A percentile compares a stretch with the other conserved stretches of the same genome.
Evolutionary conservation across 257 asterid genomes (phyloP).

Genomic region (Plectranthus barbatus): DNA sequence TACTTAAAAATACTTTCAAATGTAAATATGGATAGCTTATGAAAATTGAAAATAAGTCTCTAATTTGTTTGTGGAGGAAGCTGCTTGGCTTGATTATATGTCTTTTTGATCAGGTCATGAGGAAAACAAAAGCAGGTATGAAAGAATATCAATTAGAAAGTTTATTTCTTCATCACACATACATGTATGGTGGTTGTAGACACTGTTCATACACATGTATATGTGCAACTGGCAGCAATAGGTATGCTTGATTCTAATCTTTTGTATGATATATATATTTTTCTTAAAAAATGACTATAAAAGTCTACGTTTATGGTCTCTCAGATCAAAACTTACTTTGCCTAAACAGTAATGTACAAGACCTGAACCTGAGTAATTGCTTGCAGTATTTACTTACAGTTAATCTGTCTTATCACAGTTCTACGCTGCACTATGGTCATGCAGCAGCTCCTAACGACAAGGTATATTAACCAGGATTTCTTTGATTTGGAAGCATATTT

Average conservation of each 20-base stretch:
- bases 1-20: too few species aligned
- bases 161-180: conserved; percentile 95
- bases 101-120: conserved; percentile 66
- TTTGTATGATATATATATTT: too few species aligned
- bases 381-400: conserved; percentile 20
- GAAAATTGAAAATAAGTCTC: too few species aligned
- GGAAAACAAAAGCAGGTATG: conserved; percentile 69
- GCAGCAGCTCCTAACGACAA: conserved; percentile 98
- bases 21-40: too few species aligned
- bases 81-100: conserved; percentile 14
- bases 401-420: conserved; percentile 32
- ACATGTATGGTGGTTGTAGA: conserved; percentile 96
- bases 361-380: conserved; percentile 14
- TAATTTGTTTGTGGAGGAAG: conserved; percentile 10
- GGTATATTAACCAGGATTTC: conserved; percentile 37
- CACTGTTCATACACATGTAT: conserved; percentile 98
- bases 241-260: too few species aligned
- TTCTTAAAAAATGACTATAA: neutral
- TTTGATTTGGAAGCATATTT: conserved; percentile 9
- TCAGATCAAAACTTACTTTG: neutral
- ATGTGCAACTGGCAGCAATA: conserved; percentile 89
- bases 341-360: neutral
- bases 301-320: neutral
- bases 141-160: conserved; percentile 94
- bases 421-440: conserved; percentile 97